phyloP scores from a whole-genome alignment of 1,139 yeast species.

The Lodderomyces jiufengensis region DNA sequence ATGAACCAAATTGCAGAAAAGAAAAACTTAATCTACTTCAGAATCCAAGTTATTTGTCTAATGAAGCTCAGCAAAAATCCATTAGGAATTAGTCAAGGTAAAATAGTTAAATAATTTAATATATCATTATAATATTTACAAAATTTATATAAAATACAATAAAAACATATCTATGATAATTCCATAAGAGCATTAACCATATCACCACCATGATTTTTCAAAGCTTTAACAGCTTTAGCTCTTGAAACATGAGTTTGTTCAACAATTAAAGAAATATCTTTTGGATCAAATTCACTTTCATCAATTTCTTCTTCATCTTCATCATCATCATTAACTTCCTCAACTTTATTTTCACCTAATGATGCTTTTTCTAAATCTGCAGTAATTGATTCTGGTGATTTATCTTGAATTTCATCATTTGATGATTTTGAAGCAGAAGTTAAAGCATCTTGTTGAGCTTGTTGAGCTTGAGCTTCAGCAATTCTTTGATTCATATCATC shows the following conservation, averaged over 20 bases:
- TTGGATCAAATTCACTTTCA: conserved; percentile 74
- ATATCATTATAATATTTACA: too few species aligned
- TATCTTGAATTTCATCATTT: conserved; percentile 37
- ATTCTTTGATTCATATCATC: conserved; percentile 85
- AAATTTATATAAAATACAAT: neutral
- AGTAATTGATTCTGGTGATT: conserved; percentile 76
- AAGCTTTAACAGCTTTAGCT: conserved; percentile 87
- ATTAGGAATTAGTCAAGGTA: too few species aligned
- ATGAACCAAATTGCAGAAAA: too few species aligned
- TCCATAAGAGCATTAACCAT: conserved; percentile 96
- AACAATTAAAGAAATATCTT: conserved; percentile 76
- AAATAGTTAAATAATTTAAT: too few species aligned
- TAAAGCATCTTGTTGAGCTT: conserved; percentile 59
- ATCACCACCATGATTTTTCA: conserved; percentile 86
- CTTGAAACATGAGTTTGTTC: conserved; percentile 90
- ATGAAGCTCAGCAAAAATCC: too few species aligned
- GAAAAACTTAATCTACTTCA: too few species aligned
- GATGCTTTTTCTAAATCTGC: conserved; percentile 88
- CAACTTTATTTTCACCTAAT: conserved; percentile 34
- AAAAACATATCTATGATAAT: conserved; percentile 42
- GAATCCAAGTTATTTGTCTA: too few species aligned
- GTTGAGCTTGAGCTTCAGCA: conserved; percentile 55
- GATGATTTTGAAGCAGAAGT: conserved; percentile 39
- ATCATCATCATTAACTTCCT: conserved; percentile 37
- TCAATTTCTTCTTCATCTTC: conserved; percentile 72